Evolutionary conservation across 1,284 basidiomycete genomes (phyloP), one percentile per base, ranked within the genome.

Genomic region (Leccinum laetum): DNA sequence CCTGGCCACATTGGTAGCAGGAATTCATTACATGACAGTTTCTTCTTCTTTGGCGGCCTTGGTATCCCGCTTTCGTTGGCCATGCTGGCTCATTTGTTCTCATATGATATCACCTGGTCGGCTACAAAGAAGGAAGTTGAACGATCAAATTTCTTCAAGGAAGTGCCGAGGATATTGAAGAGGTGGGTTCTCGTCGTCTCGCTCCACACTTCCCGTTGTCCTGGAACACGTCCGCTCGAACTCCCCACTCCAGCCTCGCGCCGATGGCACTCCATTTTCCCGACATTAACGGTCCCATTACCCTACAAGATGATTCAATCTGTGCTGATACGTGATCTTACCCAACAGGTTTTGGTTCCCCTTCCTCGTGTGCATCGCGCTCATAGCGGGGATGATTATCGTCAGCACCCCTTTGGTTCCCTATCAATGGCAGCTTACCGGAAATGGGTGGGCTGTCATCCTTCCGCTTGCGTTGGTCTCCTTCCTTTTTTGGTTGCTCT

Each of bases 21-120:
- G 35, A 21, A 64, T 49, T 69, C 66, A 65, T 65, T 68, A 64
- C 35, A 70, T 37, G 3, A 11, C 73, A 93, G 92, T 81, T 89
- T 90, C 79, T 92, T 93, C 80, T 94, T 95, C 85, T 94, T 94
- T 72, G 87, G 88, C 37, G 93, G 93, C 0, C 81, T 94, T 64
- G 87, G 87, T 61, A 85, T 92, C 61, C 92, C 92, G 67, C 84
- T 95, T 49, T 82, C 87, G 4, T 82, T 85, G 41, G 91, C 93
- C 0, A 80, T 95, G 21, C 81, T 93, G n/a, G 87, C 92, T 0
- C 94, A 96, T 75, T 67, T 93, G 63, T 88, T 94, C 76, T 92
- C 91, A 3, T 93, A 92, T 78, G 88, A 95, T 77, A 95, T 95
- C 81, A 86, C 84, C 10, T 94, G 91, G 91, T 86, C 85, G 13